A percentile compares a stretch with the other conserved stretches of the same genome.
Conservation (phyloP, 306 rosid species). For the Fragaria vesca region DNA sequence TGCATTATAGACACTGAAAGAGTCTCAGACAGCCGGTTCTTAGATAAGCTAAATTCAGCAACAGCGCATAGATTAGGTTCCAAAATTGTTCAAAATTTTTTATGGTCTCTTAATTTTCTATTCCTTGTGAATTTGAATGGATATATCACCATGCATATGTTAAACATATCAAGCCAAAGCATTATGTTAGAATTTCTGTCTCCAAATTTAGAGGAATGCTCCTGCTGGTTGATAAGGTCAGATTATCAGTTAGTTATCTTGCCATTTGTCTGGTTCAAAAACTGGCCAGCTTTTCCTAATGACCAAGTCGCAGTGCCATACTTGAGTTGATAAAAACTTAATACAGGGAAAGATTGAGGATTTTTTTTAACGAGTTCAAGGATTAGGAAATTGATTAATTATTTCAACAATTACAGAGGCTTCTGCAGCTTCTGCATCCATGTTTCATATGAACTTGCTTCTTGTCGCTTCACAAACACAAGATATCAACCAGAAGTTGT, state of each 20-base stretch:
- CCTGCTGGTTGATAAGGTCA: constrained; percentile 14
- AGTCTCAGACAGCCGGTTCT: background rate
- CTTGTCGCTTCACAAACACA: background rate
- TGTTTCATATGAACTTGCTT: background rate
- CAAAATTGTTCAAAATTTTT: background rate
- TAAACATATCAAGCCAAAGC: background rate
- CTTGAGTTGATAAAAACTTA: background rate
- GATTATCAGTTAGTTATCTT: background rate
- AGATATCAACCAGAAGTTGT: background rate
- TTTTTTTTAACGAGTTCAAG: no score
- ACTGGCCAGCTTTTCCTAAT: background rate
- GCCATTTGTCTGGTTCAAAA: constrained; percentile 11
- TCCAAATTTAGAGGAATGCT: constrained; percentile 1
- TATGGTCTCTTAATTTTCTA: background rate
- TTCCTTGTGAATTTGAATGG: background rate
- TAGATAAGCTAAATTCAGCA: background rate
- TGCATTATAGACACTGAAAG: background rate
- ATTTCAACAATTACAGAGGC: background rate
- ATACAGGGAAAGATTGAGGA: background rate
- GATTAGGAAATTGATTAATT: no score
- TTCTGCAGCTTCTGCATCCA: background rate
- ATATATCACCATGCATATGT: background rate
- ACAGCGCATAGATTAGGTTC: constrained; percentile 4
- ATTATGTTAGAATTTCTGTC: background rate
- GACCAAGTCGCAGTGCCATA: constrained; percentile 13